Conservation (phyloP, 805 yeast genomes). For the Teunomyces tritomae region DNA sequence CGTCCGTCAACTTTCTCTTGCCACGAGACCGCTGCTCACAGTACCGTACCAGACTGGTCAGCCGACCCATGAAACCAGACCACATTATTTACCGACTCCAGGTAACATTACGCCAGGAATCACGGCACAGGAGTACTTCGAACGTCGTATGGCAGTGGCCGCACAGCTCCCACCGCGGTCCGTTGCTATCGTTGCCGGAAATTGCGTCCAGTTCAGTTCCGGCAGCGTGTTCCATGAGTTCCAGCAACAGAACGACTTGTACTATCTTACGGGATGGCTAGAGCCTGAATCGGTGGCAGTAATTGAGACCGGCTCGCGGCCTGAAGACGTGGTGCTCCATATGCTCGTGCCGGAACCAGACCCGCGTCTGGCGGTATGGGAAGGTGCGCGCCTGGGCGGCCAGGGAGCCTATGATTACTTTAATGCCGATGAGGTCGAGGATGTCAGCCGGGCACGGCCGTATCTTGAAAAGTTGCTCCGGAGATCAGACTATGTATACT, state of each 20-base stretch:
- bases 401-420: constrained; percentile 79
- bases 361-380: constrained; percentile 83
- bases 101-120: constrained; percentile 92
- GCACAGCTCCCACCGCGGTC: constrained; percentile 58
- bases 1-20: constrained; percentile 3
- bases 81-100: constrained; percentile 59
- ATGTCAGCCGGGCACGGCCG: constrained; percentile 41
- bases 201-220: constrained; percentile 71
- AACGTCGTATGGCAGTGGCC: constrained; percentile 63
- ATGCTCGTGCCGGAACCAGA: constrained; percentile 87
- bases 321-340: constrained; percentile 57
- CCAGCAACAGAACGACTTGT: constrained; percentile 88
- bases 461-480: constrained; percentile 48
- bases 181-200: constrained; percentile 73
- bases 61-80: constrained; percentile 83
- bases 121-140: constrained; percentile 74
- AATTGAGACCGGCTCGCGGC: constrained; percentile 54
- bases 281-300: constrained; percentile 79
- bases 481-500: constrained; percentile 51
- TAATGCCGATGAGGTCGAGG: constrained; percentile 77
- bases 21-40: constrained; percentile 23
- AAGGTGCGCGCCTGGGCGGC: constrained; percentile 86
- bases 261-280: constrained; percentile 86
- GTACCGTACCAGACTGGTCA: constrained; percentile 64
- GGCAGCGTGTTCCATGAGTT: constrained; percentile 91